Base-by-base conservation (phyloP, 352 stramenopile genomes). In the Globisporangium nunn region DNA sequence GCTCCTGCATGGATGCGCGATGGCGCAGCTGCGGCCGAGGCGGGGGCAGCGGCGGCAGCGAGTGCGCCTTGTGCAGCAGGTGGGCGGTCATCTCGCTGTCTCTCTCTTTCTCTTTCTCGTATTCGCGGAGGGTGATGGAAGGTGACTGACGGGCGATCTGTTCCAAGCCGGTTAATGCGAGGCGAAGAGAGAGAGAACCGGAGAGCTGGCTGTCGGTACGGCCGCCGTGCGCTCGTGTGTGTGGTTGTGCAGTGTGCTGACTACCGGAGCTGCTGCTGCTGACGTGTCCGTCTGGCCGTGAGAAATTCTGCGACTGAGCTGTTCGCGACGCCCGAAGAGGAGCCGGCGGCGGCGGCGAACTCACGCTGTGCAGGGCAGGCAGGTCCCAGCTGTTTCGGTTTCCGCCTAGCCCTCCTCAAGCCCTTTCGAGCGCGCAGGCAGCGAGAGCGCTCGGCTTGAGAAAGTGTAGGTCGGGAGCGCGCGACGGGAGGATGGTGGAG, bases 1-100 rank as follows among this genome's bases (percentile, higher is more conserved):
- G 49, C 10, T 71, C 68, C 39, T 77, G 70, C 29, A 80, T 43
- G n/a, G 70, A 80, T 59, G 74, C 69, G 51, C 68, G 75, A 47
- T 64, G 70, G 12, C 68, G 70, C 31, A 76, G 56, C 52, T 66
- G 65, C 39, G 50, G n/a, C 6, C 64, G 62, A 1, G 63, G 64
- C 12, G 67, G 69, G 47, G 50, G n/a, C 14, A 65, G 59, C 3
- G 63, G 67, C 11, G 67, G 69, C 50, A 81, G 53, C 50, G 74
- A 78, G 46, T 76, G 63, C 39, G 74, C 74, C 55, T 74, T 78
- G 30, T 69, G 56, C 54, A 81, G 54, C 40, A 54, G 30, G 31
- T 44, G 39, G 11, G 31, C n/a, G 23, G 18, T 11, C 11, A 14
- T 11, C 23, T 23, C 23, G 23, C 23, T 23, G 23, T 23, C 23